Evolutionary conservation across 106 monocot species (phyloP).

Genomic region (Dendrobium chrysotoxum): DNA sequence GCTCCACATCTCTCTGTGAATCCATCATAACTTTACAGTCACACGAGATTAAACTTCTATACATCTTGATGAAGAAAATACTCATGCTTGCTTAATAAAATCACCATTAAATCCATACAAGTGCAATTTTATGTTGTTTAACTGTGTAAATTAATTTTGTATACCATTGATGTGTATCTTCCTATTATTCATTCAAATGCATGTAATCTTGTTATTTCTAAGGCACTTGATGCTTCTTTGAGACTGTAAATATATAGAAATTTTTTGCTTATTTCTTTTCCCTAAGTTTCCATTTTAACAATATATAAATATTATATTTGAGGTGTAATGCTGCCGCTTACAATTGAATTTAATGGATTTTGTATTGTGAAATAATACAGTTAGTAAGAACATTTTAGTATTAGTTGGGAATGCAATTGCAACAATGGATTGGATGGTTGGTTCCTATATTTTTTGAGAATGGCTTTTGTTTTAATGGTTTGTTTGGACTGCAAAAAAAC

Average conservation of each 20-base stretch:
- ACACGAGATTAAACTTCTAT: not conserved
- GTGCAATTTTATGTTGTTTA: not conserved
- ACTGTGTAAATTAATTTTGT: not conserved
- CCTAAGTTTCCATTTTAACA: not conserved
- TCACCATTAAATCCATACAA: not conserved
- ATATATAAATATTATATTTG: not conserved
- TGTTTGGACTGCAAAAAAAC: no score
- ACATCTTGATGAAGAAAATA: not conserved
- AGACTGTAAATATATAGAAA: not conserved
- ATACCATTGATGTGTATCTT: not conserved
- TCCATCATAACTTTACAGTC: slow-evolving; percentile 13
- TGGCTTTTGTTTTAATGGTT: no score
- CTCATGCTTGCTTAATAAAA: not conserved
- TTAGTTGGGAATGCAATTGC: no score
- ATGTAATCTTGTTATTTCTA: not conserved
- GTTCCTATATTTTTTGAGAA: no score
- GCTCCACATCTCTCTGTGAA: slow-evolving; percentile 93
- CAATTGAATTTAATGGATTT: no score
- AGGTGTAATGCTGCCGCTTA: not conserved
- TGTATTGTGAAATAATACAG: no score
- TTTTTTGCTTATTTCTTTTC: not conserved
- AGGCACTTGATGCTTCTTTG: not conserved
- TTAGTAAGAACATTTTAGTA: no score
- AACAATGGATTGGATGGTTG: no score
- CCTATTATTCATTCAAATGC: not conserved